A percentile compares a stretch with the other conserved stretches of the same genome.
Evolutionary conservation across 768 basidiomycete species (phyloP).

Genomic region (Leccinum disarticulatum): DNA sequence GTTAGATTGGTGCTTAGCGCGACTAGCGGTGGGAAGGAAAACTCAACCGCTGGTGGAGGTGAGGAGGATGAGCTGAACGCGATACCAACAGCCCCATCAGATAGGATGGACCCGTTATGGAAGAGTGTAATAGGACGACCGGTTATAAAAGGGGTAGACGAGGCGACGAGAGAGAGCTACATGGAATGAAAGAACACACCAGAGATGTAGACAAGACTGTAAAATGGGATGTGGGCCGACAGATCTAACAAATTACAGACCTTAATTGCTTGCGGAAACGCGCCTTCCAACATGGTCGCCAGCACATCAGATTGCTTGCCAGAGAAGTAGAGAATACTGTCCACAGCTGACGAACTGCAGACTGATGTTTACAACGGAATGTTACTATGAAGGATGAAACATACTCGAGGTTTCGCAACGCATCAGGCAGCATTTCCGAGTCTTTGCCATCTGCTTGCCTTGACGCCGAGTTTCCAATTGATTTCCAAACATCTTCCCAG

Average conservation of each 20-base stretch:
- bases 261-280: slow-evolving; percentile 48
- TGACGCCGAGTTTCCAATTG: slow-evolving; percentile 13
- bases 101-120: slow-evolving; percentile 50
- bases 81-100: slow-evolving; percentile 70
- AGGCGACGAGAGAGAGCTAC: slow-evolving; percentile 65
- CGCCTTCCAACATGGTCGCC: slow-evolving; percentile 37
- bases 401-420: slow-evolving; percentile 36
- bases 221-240: slow-evolving; percentile 1
- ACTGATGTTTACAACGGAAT: slow-evolving; percentile 1
- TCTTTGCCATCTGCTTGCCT: slow-evolving; percentile 2
- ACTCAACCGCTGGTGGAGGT: slow-evolving; percentile 13
- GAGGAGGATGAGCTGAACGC: slow-evolving; percentile 37
- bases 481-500: slow-evolving; percentile 57
- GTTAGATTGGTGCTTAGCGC: slow-evolving; percentile 44
- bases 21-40: slow-evolving; percentile 41
- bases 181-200: neutral
- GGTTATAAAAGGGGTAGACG: slow-evolving; percentile 79
- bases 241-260: slow-evolving; percentile 34
- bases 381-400: slow-evolving; percentile 3
- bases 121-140: slow-evolving; percentile 74
- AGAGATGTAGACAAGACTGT: neutral
- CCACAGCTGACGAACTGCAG: slow-evolving; percentile 18
- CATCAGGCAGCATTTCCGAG: slow-evolving; percentile 34
- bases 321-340: slow-evolving; percentile 50
- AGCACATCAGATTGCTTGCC: slow-evolving; percentile 61